These are phyloP conservation scores for Globisporangium emineosum DNA, from an alignment of 352 stramenopile genomes.

Conservation along the genomic window DNA sequence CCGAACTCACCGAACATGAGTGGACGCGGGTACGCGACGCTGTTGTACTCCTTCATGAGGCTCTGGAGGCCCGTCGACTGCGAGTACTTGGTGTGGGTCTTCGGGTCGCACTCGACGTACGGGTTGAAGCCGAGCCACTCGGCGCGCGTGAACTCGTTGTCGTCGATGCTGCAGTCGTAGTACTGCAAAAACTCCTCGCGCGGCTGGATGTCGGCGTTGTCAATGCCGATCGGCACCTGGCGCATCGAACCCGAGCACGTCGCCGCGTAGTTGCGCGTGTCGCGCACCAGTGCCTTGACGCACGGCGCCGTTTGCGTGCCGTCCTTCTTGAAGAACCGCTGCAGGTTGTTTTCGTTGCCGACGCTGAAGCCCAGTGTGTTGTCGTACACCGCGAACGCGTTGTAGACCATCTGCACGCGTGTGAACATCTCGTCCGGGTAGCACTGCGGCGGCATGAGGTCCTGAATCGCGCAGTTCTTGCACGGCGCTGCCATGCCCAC, in stretches of 20 bases:
- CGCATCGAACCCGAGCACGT: conserved; percentile 30
- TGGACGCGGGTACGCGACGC: conserved; percentile 43
- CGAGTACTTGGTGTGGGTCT: conserved; percentile 44
- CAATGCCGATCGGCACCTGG: conserved; percentile 43
- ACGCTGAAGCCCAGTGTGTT: conserved; percentile 54
- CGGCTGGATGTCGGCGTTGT: conserved; percentile 44
- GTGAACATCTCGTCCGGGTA: conserved; percentile 45
- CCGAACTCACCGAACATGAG: conserved; percentile 80
- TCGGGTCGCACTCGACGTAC: conserved; percentile 66
- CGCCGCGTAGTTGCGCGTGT: conserved; percentile 38
- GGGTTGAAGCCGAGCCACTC: conserved; percentile 41
- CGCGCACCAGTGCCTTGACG: conserved; percentile 47
- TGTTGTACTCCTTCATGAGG: conserved; percentile 70
- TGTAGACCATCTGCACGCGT: conserved; percentile 45
- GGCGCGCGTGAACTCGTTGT: conserved; percentile 39
- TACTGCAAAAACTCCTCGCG: conserved; percentile 39
- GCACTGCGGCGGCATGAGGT: conserved; percentile 39
- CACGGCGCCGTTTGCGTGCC: conserved; percentile 34
- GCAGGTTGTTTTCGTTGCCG: conserved; percentile 28
- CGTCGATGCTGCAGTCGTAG: conserved; percentile 42
- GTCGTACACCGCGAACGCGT: conserved; percentile 58
- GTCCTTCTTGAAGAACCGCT: conserved; percentile 4
- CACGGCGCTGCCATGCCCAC: conserved; percentile 43
- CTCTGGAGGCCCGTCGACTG: conserved; percentile 55
- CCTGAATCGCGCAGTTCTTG: conserved; percentile 32